Evolutionary conservation across 73 alveolate species (phyloP).

Genomic region (Paramecium sexaurelia): DNA sequence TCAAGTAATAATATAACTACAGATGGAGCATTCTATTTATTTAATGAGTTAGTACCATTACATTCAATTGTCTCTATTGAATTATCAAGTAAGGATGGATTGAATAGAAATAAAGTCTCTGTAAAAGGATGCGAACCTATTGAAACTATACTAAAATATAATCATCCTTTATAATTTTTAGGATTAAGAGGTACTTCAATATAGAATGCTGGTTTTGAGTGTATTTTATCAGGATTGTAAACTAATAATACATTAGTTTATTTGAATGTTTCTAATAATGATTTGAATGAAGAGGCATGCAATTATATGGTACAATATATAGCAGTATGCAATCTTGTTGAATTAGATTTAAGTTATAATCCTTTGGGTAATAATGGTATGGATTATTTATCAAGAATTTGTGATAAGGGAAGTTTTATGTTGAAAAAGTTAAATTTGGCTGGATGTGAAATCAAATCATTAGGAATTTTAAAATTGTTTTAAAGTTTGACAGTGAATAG

Average conservation of each 20-base stretch:
- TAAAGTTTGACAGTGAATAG: neutral
- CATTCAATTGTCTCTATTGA: constrained; percentile 43
- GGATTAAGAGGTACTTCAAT: constrained; percentile 59
- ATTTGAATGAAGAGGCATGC: constrained; percentile 1
- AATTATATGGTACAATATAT: neutral
- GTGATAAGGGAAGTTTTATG: constrained; percentile 12
- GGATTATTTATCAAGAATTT: constrained; percentile 9
- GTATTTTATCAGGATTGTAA: constrained; percentile 55
- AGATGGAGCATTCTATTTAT: constrained; percentile 57
- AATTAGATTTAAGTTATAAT: constrained; percentile 31
- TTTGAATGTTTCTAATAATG: constrained; percentile 56
- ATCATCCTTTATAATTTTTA: constrained; percentile 43
- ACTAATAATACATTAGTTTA: constrained; percentile 18
- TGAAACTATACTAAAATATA: constrained; percentile 25
- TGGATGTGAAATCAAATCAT: constrained; percentile 59
- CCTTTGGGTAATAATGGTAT: constrained; percentile 49
- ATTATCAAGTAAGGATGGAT: constrained; percentile 68
- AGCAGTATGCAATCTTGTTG: neutral
- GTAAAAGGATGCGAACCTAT: constrained; percentile 58
- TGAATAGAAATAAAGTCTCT: constrained; percentile 62
- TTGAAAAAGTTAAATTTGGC: constrained; percentile 46
- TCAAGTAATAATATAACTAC: constrained; percentile 70
- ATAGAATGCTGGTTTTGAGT: constrained; percentile 52
- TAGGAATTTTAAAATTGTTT: constrained; percentile 33
- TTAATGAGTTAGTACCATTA: constrained; percentile 26